These are phyloP conservation scores for Aspergillus diversus DNA, from an alignment of 495 filamentous ascomycete genomes.

Conservation along the genomic window DNA sequence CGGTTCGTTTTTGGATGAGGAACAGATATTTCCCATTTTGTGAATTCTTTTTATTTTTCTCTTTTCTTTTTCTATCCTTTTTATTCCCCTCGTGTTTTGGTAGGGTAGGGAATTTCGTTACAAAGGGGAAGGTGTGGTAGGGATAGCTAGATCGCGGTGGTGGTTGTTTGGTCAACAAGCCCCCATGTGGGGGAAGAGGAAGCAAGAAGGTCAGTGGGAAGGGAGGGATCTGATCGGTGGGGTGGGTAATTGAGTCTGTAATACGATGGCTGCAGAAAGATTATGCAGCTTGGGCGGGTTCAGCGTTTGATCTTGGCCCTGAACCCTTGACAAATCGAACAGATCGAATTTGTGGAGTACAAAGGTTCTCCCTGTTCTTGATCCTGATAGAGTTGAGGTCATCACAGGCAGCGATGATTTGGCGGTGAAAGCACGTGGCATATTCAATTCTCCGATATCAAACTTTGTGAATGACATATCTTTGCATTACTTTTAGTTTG, in stretches of 20 bases:
- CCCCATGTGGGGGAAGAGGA: conserved; percentile 4
- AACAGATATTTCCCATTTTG: conserved; percentile 76
- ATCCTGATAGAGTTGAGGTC: background rate
- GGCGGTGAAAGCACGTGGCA: conserved; percentile 19
- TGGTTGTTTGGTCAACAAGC: conserved; percentile 2
- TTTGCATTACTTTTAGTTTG: no score
- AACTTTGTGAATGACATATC: background rate
- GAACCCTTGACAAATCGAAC: background rate
- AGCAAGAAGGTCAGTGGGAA: background rate
- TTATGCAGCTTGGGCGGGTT: background rate
- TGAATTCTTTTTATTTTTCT: background rate
- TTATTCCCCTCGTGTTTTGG: background rate
- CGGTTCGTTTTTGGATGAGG: conserved; percentile 60
- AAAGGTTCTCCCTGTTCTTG: no score
- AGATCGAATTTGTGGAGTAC: background rate
- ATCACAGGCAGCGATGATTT: conserved; percentile 10
- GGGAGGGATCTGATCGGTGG: background rate
- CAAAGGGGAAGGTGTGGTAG: background rate
- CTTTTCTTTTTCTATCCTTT: background rate
- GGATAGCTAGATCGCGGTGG: background rate
- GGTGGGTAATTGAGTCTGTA: background rate
- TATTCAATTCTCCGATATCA: background rate
- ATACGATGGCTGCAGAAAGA: background rate
- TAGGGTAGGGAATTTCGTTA: background rate
- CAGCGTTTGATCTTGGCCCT: background rate